These are phyloP conservation scores for Trebouxia gelatinosa DNA, from an alignment of 163 green algal genomes.

Conservation along the genomic window DNA sequence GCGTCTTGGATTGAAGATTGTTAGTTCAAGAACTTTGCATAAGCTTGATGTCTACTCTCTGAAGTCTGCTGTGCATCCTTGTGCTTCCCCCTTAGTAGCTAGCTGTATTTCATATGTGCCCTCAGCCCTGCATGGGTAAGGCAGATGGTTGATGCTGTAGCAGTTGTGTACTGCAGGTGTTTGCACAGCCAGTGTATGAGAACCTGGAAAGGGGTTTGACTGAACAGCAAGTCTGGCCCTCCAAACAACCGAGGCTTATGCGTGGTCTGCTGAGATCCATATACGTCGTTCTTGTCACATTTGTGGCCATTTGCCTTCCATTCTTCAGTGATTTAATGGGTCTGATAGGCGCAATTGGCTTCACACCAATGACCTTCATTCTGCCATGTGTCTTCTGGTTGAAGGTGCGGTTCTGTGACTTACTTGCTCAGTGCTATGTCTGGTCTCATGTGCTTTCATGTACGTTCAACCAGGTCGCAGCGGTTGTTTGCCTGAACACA, in stretches of 20 bases:
- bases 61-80: not conserved
- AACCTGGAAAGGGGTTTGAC: slow-evolving; percentile 33
- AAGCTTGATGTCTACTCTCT: not conserved
- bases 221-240: slow-evolving; percentile 5
- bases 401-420: slow-evolving; percentile 33
- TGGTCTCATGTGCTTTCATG: too few relatives aligned
- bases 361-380: slow-evolving; percentile 36
- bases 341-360: slow-evolving; percentile 31
- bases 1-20: too few relatives aligned
- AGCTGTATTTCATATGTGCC: too few relatives aligned
- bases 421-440: too few relatives aligned
- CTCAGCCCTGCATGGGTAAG: not conserved
- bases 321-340: slow-evolving; percentile 45
- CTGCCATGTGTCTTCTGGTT: slow-evolving; percentile 28
- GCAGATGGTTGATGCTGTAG: not conserved
- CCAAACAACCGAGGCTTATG: slow-evolving; percentile 29
- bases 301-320: slow-evolving; percentile 41
- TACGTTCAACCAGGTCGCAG: too few relatives aligned
- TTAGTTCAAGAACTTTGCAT: too few relatives aligned
- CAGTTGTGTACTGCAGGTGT: slow-evolving; percentile 35
- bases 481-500: too few relatives aligned
- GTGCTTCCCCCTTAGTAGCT: too few relatives aligned
- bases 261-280: slow-evolving; percentile 34
- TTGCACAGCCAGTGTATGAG: slow-evolving; percentile 55
- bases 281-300: slow-evolving; percentile 40